Evolutionary conservation across 495 filamentous ascomycete genomes (phyloP).

Genomic region (Talaromyces nanjingensis): DNA sequence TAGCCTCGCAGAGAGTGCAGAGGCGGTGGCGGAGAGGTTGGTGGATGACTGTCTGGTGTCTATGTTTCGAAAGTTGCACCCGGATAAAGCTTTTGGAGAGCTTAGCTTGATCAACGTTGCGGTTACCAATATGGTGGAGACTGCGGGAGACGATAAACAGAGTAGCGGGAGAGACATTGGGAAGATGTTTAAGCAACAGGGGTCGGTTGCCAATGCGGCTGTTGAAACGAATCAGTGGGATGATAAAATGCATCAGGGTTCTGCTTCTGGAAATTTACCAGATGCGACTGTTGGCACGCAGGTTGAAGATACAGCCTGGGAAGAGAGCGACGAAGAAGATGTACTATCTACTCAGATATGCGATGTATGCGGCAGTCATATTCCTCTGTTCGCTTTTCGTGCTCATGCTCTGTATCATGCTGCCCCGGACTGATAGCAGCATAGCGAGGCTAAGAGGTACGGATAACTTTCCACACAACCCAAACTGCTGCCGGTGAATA

Average conservation of each 20-base stretch:
- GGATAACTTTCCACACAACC: too few relatives aligned
- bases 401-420: slow-evolving; percentile 9
- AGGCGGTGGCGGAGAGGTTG: slow-evolving; percentile 56
- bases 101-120: slow-evolving; percentile 79
- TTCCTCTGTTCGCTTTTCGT: slow-evolving; percentile 2
- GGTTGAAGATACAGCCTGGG: background rate
- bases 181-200: slow-evolving; percentile 63
- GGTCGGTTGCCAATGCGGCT: slow-evolving; percentile 28
- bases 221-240: background rate
- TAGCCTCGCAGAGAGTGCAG: slow-evolving; percentile 47
- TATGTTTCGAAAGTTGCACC: slow-evolving; percentile 69
- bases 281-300: background rate
- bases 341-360: background rate
- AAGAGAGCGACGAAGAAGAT: slow-evolving; percentile 10
- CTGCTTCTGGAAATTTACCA: background rate
- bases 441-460: too few relatives aligned
- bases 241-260: background rate
- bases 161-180: slow-evolving; percentile 53
- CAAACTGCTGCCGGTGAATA: background rate
- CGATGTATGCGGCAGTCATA: slow-evolving; percentile 5
- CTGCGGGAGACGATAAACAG: slow-evolving; percentile 43
- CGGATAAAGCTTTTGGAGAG: slow-evolving; percentile 64
- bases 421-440: background rate
- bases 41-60: slow-evolving; percentile 59
- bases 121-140: slow-evolving; percentile 74